Conservation (phyloP, 805 yeast genomes). For the Candida pseudoglaebosa region DNA sequence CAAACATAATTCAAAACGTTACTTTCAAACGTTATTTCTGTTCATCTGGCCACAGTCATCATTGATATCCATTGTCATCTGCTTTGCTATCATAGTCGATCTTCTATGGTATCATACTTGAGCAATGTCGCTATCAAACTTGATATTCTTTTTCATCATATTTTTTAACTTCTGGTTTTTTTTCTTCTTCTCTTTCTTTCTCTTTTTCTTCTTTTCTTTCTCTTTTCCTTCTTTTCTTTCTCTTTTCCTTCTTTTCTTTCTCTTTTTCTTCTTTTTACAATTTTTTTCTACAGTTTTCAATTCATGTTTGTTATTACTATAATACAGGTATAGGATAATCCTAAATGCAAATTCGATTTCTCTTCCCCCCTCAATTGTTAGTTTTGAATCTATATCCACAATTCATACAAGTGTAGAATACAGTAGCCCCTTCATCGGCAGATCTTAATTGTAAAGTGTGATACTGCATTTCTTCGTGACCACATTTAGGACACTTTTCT, state of each 20-base stretch:
- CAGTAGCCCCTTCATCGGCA: constrained; percentile 99
- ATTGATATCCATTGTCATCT: no score
- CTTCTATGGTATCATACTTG: no score
- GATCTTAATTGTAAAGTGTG: constrained; percentile 95
- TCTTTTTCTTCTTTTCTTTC: background rate
- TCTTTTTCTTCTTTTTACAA: background rate
- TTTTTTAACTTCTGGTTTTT: no score
- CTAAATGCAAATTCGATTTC: background rate
- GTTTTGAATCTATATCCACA: constrained; percentile 95
- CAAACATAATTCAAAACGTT: no score
- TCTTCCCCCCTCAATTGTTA: constrained; percentile 68
- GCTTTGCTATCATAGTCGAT: no score
- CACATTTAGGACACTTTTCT: constrained; percentile 98
- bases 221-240: background rate
- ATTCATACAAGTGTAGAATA: constrained; percentile 89
- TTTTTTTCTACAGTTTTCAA: background rate
- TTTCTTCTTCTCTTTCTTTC: background rate
- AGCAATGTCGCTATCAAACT: no score
- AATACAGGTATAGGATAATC: constrained; percentile 3
- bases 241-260: background rate
- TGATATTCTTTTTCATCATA: no score
- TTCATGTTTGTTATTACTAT: constrained; percentile 3
- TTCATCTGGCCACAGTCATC: no score
- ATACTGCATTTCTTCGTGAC: constrained; percentile 96
- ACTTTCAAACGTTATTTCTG: no score